A percentile compares a stretch with the other conserved stretches of the same genome.
These are phyloP conservation scores for Phytophthora sp. DNA, from an alignment of 352 stramenopile species.

Conservation along the genomic window DNA sequence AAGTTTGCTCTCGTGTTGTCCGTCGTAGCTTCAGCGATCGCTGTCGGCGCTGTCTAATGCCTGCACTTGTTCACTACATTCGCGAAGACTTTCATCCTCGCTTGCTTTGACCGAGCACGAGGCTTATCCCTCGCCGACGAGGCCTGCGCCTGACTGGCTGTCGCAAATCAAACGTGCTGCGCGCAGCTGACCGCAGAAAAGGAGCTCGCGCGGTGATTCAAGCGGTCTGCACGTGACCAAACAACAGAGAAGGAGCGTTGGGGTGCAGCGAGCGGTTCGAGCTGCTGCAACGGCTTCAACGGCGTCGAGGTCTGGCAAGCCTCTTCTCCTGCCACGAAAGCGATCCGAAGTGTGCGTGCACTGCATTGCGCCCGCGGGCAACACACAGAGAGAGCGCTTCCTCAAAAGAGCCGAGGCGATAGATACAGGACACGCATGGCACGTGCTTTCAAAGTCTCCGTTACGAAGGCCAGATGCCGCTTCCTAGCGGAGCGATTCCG, in stretches of 20 bases:
- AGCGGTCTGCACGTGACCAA: background rate
- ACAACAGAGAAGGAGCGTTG: constrained; percentile 19
- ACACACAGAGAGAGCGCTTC: background rate
- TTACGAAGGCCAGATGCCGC: constrained; percentile 1
- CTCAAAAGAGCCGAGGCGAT: background rate
- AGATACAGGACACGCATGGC: background rate
- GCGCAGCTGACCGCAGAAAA: constrained; percentile 22
- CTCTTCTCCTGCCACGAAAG: background rate
- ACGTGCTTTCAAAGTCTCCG: background rate
- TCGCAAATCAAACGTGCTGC: constrained; percentile 25
- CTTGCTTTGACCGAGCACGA: background rate
- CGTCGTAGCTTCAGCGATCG: background rate
- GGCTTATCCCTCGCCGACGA: background rate
- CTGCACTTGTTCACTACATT: background rate
- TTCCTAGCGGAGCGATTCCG: constrained; percentile 2
- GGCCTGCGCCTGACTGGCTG: constrained; percentile 6
- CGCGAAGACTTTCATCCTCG: background rate
- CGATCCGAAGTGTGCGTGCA: background rate
- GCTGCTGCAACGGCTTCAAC: background rate
- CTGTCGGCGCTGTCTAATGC: background rate
- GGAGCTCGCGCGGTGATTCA: constrained; percentile 7
- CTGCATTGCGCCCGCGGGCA: background rate
- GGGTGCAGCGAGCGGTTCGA: background rate
- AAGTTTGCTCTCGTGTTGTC: background rate
- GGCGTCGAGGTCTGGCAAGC: background rate